Evolutionary conservation across 2,329 filamentous ascomycete species (phyloP).

Genomic region (Rhynchosporium agropyri): DNA sequence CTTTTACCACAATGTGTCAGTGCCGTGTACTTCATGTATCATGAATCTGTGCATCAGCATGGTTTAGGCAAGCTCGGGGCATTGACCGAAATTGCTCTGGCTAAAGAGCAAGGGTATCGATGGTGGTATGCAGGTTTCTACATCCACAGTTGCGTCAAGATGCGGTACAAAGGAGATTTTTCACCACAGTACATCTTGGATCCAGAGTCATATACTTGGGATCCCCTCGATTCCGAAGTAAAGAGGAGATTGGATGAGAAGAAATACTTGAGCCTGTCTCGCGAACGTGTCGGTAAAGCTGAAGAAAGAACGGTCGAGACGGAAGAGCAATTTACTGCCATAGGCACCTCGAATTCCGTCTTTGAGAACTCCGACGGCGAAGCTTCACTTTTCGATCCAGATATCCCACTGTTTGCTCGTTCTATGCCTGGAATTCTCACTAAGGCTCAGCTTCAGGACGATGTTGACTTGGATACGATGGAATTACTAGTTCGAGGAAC

Average conservation of each 20-base stretch:
- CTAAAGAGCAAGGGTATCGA: conserved; percentile 67
- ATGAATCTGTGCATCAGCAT: conserved; percentile 70
- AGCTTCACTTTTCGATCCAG: conserved; percentile 27
- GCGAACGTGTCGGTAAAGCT: conserved; percentile 14
- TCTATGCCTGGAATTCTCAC: conserved; percentile 69
- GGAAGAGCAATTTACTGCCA: not conserved
- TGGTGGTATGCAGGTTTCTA: conserved; percentile 88
- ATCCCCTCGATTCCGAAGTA: conserved; percentile 54
- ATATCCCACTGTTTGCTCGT: conserved; percentile 57
- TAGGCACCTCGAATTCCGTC: not conserved
- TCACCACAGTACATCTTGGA: conserved; percentile 74
- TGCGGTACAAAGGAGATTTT: conserved; percentile 84
- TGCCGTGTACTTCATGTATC: conserved; percentile 82
- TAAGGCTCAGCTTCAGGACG: conserved; percentile 52
- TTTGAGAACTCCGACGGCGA: conserved; percentile 30
- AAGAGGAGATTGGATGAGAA: conserved; percentile 50
- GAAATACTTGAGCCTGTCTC: conserved; percentile 37
- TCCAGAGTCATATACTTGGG: conserved; percentile 65
- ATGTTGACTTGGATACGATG: conserved; percentile 61
- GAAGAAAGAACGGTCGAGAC: not conserved
- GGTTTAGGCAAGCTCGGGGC: conserved; percentile 77
- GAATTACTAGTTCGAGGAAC: conserved; percentile 48
- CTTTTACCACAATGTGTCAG: conserved; percentile 76
- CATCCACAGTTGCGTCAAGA: conserved; percentile 79
- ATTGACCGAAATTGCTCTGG: conserved; percentile 71